Base-by-base conservation (phyloP, 106 monocot genomes). In the Cymbidium sinense region DNA sequence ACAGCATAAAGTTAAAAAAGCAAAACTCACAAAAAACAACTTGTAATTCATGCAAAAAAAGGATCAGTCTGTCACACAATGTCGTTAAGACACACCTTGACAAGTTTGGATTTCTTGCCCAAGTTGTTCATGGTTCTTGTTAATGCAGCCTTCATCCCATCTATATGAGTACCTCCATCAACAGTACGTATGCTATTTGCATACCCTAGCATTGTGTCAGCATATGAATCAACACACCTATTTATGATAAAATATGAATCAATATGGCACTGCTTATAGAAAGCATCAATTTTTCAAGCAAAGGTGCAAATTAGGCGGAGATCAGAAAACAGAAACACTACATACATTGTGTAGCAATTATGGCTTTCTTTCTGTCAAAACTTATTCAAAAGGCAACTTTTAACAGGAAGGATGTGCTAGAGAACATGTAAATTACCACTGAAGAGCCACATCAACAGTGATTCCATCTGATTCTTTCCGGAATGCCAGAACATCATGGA, bases 91-190 rank as follows among this genome's bases (percentile, higher is more conserved):
- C 7, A 31, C 15, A 95, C 98, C 98, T 99, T 99, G 39, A 94
- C 85, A 75, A 84, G n/a, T 69, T 99, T 94, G 67, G 90, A 94
- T 64, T 95, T 99, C 84, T 90, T 99, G 25, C 50, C 90, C 30
- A 99, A 82, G 74, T 92, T 94, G 84, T 99, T 99, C 50, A 99
- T 84, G 44, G 94, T 99, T 85, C 89, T 89, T 30, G 94, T 99
- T 62, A 99, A 80, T 74, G 94, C 94, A 81, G 94, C 90, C 74
- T 95, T 99, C 90, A 92, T 83, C 43, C 94, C 98, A 76, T 99
- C 98, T 73, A 99, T 94, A 85, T 99, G 98, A 27, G 98, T 92
- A 43, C 98, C 98, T 50, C 98, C 98, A 86, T 99, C 98, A 81
- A 99, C 79, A 18, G 94, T 99, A 2, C 94, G 98, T 30, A 99